phyloP scores from a whole-genome alignment of 345 rosid species.

The Syzygium aromaticum region DNA sequence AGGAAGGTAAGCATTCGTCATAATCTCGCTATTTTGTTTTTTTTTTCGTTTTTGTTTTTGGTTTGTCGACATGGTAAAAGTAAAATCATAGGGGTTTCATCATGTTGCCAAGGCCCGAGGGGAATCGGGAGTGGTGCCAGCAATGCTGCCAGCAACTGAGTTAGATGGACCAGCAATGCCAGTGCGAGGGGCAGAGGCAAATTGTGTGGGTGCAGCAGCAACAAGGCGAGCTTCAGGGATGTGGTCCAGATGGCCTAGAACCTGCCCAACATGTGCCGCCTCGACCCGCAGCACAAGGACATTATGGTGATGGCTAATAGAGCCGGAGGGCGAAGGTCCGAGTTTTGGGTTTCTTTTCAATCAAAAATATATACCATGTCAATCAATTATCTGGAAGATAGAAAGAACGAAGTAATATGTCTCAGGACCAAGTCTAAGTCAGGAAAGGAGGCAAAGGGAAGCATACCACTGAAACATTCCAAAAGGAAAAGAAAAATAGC shows the following conservation, averaged over 20 bases:
- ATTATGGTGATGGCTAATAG: neutral
- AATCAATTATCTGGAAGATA: neutral
- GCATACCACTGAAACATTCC: neutral
- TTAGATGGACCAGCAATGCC: slow-evolving; percentile 9
- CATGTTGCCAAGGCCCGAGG: neutral
- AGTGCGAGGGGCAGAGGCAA: slow-evolving; percentile 15
- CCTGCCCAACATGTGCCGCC: neutral
- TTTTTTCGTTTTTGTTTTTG: no score
- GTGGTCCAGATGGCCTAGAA: neutral
- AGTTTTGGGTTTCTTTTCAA: neutral
- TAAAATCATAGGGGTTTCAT: neutral
- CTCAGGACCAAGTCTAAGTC: neutral
- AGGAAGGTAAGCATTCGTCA: neutral
- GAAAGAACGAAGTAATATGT: neutral
- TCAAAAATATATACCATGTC: neutral
- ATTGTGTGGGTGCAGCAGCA: slow-evolving; percentile 9
- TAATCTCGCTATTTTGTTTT: neutral
- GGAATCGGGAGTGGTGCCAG: neutral
- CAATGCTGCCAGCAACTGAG: slow-evolving; percentile 24
- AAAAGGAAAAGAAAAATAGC: neutral
- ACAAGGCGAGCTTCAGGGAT: neutral
- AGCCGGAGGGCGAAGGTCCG: neutral
- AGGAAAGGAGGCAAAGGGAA: neutral
- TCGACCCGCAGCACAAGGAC: neutral
- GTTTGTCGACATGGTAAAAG: neutral